Evolutionary conservation across 2,329 filamentous ascomycete species (phyloP), one percentile per base, ranked within the genome.

Genomic region (Xylaria multiplex): DNA sequence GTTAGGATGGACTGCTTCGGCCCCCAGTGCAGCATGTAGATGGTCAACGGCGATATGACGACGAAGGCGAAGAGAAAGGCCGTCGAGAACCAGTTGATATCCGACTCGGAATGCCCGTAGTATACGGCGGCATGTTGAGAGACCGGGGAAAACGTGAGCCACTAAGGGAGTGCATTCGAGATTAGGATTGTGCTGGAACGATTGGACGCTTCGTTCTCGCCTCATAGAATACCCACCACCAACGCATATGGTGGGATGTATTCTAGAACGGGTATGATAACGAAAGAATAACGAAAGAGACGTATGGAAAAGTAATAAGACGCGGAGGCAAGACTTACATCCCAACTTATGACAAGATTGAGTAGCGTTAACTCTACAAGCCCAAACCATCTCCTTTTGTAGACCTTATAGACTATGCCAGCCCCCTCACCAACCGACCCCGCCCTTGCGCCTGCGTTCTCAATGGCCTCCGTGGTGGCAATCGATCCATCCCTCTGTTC

Each of bases 291-390:
- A 57, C 37, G 30, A 42, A 37, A 16, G 11, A 45, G 22, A 1
- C 13, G 13, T 19, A 24, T 14, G 24, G 4, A 45, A 3, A 14
- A 30, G 16, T 3, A 22, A n/a, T 35, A 65, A 54, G 42, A 59
- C 9, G 50, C 54, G 46, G 42, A 56, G 24, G 57, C n/a, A 19
- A 22, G 48, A 89, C 93, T 84, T 85, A 96, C 93, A 86, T 96
- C 93, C 95, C 95, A 98, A 75, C 92, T 96, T 48, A 97, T 91
- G 67, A 98, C 88, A 62, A 97, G 90, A 77, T 98, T 99, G 80
- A 98, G 83, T 74, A 98, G 80, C 6, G 93, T 91, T 75, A 98
- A 81, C 79, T 97, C 92, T 24, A 87, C 81, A 58, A 99, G 82
- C 0, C 96, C 96, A 77, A 97, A 92, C 89, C 93, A 99, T 50